Evolutionary conservation across 805 yeast genomes (phyloP), one percentile per base, ranked within the genome.

Genomic region (Cyberlindnera maclurae): DNA sequence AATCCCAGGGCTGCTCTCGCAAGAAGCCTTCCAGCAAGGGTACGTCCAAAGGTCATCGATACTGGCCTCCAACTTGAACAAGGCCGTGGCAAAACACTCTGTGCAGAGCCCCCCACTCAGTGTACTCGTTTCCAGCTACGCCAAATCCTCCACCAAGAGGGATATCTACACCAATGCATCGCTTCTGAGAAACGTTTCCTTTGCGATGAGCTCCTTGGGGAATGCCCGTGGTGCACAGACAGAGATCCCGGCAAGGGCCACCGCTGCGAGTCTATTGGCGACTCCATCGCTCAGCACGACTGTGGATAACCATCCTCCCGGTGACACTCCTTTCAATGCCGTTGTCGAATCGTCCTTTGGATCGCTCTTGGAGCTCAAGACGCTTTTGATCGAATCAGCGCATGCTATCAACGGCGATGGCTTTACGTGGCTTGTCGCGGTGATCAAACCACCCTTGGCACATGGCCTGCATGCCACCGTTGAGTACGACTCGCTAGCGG

Each of bases 401-500:
- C 62, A 68, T 36, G 72, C 82, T 4, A 74, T 87, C 44, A 77
- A 81, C 44, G 97, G 97, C 36, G 90, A 86, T 59, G 98, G 98
- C 3, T 79, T 72, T 61, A 83, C 89, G 10, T 93, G 97, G 93
- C 65, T 93, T 15, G 80, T 88, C 16, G 94, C 90, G 9, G 31
- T 34, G n/a, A 11, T 34, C 9, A n/a, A 68, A 43, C 55, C 58
- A 39, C 45, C 49, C 3, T 50, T 47, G 15, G 54, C 55, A 7
- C 41, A 44, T 45, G 10, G 16, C 4, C 16, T n/a, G 10, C 22
- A 31, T 4, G 30, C 15, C 3, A 13, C 33, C 4, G 18, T 13
- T 15, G 55, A 50, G 34, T 67, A 52, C 41, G 74, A 73, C 40
- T 64, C 70, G 26, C 68, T 93, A 51, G 79, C 76, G 37, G 66